phyloP scores from a whole-genome alignment of 306 rosid genomes.

The Fragaria vesca region DNA sequence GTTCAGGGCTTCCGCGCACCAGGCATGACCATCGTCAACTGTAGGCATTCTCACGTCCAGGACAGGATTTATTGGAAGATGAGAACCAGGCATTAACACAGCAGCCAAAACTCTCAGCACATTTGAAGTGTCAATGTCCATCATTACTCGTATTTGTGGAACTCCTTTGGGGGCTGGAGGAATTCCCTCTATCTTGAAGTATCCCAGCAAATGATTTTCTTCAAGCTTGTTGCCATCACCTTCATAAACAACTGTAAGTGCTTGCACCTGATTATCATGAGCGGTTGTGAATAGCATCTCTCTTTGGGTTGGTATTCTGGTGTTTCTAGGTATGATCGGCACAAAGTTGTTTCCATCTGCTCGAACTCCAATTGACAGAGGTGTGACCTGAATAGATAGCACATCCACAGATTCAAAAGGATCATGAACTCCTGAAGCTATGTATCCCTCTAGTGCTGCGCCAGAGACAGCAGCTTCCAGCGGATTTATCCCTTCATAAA shows the following conservation, averaged over 20 bases:
- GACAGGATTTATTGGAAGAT: constrained; percentile 47
- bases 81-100: constrained; percentile 58
- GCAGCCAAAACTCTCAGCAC: constrained; percentile 63
- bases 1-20: constrained; percentile 78
- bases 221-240: constrained; percentile 59
- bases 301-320: constrained; percentile 72
- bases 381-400: constrained; percentile 73
- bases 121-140: constrained; percentile 76
- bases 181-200: constrained; percentile 72
- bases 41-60: constrained; percentile 91
- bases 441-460: constrained; percentile 86
- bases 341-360: constrained; percentile 63
- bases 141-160: constrained; percentile 67
- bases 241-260: constrained; percentile 71
- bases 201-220: constrained; percentile 76
- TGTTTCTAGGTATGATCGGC: constrained; percentile 67
- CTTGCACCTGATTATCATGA: constrained; percentile 73
- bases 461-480: constrained; percentile 83
- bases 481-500: constrained; percentile 62
- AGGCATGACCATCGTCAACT: constrained; percentile 80
- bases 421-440: constrained; percentile 73
- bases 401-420: constrained; percentile 80
- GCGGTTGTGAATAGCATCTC: constrained; percentile 66
- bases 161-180: constrained; percentile 66
- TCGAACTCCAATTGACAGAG: constrained; percentile 75